These are phyloP conservation scores for Cenchrus americanus DNA, from an alignment of 176 grass and related monocot genomes.

Conservation along the genomic window DNA sequence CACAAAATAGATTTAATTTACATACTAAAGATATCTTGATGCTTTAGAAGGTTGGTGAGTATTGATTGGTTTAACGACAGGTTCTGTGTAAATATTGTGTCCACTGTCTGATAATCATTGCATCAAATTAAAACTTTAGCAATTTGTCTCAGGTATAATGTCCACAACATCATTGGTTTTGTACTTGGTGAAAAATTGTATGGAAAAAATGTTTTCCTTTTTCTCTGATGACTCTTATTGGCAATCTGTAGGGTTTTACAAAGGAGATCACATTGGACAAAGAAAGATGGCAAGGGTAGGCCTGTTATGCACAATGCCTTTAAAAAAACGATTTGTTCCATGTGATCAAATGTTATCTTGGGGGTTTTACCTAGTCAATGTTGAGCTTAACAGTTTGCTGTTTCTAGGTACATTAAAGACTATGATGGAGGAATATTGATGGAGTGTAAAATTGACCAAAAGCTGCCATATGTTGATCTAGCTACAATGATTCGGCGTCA, in stretches of 20 bases:
- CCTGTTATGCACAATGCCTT: slow-evolving; percentile 29
- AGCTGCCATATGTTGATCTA: slow-evolving; percentile 95
- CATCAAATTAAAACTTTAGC: neutral
- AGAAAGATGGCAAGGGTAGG: slow-evolving; percentile 99
- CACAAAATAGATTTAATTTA: neutral
- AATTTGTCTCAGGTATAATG: neutral
- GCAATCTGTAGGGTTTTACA: slow-evolving; percentile 81
- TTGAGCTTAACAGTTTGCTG: slow-evolving; percentile 35
- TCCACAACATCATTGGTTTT: neutral
- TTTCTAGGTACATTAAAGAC: slow-evolving; percentile 93
- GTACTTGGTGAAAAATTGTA: neutral
- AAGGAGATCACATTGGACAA: slow-evolving; percentile 93
- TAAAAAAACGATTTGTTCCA: slow-evolving; percentile 1
- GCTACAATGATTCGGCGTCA: slow-evolving; percentile 96
- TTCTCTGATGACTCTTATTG: neutral
- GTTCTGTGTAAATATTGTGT: slow-evolving; percentile 1
- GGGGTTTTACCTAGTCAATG: neutral
- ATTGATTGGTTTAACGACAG: neutral
- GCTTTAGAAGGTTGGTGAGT: slow-evolving; percentile 12
- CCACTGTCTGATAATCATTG: neutral
- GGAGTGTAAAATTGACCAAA: slow-evolving; percentile 95
- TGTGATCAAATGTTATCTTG: neutral
- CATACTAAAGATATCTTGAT: neutral
- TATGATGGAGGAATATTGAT: slow-evolving; percentile 99
- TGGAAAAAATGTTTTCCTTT: slow-evolving; percentile 3